phyloP scores from a whole-genome alignment of 1,139 yeast genomes.

The Kurtzmaniella quercitrusa region DNA sequence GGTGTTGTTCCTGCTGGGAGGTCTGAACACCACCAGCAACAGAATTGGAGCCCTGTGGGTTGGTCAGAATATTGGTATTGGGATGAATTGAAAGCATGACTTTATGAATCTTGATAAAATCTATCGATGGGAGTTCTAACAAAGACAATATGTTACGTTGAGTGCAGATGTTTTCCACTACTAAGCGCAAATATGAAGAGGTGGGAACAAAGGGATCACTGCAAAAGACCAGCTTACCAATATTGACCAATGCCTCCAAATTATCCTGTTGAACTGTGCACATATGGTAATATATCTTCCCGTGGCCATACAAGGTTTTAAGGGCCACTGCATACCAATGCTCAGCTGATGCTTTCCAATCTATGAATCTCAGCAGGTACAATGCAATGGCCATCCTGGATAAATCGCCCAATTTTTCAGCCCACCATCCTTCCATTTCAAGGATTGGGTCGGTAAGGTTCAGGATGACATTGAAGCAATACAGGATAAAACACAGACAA shows the following conservation, averaged over 20 bases:
- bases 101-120: constrained; percentile 62
- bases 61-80: constrained; percentile 27
- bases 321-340: constrained; percentile 71
- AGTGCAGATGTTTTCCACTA: constrained; percentile 72
- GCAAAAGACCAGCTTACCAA: constrained; percentile 73
- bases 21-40: constrained; percentile 8
- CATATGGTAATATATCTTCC: constrained; percentile 76
- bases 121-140: constrained; percentile 58
- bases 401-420: constrained; percentile 72
- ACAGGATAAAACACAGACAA: constrained; percentile 44
- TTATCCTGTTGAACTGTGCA: constrained; percentile 81
- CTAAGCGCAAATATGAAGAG: constrained; percentile 67
- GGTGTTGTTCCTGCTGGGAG: neutral
- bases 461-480: constrained; percentile 48
- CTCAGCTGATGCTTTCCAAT: constrained; percentile 77
- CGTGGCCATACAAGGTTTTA: constrained; percentile 72
- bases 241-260: constrained; percentile 70
- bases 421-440: constrained; percentile 72
- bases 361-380: constrained; percentile 70
- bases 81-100: constrained; percentile 50
- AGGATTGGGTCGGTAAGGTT: constrained; percentile 49
- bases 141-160: constrained; percentile 62
- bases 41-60: constrained; percentile 7
- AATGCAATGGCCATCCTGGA: constrained; percentile 81
- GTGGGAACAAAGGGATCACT: constrained; percentile 83